These are phyloP conservation scores for Ophiostoma ulmi DNA, from an alignment of 2,329 filamentous ascomycete species.

Conservation along the genomic window DNA sequence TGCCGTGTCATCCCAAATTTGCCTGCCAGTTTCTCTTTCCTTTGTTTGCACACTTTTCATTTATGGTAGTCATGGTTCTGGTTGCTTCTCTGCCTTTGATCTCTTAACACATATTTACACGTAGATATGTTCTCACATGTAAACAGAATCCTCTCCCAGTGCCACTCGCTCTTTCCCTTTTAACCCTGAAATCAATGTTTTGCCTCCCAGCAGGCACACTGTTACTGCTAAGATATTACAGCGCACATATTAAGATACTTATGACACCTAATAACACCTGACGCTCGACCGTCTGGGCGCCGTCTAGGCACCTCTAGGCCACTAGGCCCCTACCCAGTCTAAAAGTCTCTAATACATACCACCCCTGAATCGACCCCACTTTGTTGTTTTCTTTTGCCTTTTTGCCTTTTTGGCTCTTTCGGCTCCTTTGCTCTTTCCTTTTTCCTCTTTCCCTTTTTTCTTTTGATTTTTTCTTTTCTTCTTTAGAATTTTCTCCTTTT, in stretches of 20 bases:
- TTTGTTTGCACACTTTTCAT: background rate
- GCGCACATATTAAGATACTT: background rate
- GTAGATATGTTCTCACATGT: background rate
- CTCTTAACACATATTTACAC: no score
- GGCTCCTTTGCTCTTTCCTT: background rate
- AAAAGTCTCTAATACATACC: background rate
- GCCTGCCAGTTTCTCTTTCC: background rate
- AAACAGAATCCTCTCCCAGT: background rate
- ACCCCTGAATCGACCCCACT: slow-evolving; percentile 12
- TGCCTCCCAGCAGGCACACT: slow-evolving; percentile 10
- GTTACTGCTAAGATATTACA: background rate
- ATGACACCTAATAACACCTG: no score
- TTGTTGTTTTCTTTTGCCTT: slow-evolving; percentile 3
- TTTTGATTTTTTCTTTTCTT: slow-evolving; percentile 4
- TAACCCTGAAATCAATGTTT: background rate
- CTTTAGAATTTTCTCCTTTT: background rate
- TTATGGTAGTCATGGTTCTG: background rate
- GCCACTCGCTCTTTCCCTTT: slow-evolving; percentile 1
- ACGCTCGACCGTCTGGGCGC: background rate
- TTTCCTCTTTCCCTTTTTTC: background rate
- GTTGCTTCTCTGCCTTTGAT: background rate
- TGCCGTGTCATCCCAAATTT: background rate
- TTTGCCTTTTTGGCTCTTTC: background rate
- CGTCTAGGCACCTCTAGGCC: background rate
- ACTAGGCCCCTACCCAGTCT: background rate